Evolutionary conservation across 1,139 yeast species (phyloP).

Genomic region (Blastobotrys proliferans): DNA sequence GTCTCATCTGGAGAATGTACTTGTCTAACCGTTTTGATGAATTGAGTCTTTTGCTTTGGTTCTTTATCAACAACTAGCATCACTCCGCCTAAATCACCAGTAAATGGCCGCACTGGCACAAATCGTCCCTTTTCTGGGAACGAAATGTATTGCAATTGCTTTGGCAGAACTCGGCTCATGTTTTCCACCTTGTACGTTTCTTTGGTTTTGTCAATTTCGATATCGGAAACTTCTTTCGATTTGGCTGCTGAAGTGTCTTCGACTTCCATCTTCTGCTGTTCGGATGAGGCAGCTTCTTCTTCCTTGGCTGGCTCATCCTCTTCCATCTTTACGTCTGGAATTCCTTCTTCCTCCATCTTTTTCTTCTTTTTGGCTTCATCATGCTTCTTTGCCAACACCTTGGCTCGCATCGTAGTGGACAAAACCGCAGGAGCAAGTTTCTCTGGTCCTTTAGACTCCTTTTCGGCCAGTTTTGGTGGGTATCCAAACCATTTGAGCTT

Average conservation of each 20-base stretch:
- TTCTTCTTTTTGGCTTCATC: conserved; percentile 47
- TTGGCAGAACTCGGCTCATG: conserved; percentile 87
- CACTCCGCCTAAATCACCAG: conserved; percentile 70
- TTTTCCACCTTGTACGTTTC: conserved; percentile 58
- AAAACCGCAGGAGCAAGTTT: conserved; percentile 90
- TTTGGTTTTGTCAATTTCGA: conserved; percentile 43
- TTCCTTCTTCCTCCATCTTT: conserved; percentile 36
- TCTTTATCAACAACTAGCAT: conserved; percentile 68
- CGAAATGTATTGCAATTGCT: conserved; percentile 77
- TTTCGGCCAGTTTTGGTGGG: conserved; percentile 83
- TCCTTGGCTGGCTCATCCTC: conserved; percentile 20
- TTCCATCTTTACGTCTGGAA: conserved; percentile 1
- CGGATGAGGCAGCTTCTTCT: conserved; percentile 24
- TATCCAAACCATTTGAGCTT: conserved; percentile 78
- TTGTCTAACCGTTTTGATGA: conserved; percentile 84
- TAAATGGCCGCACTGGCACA: conserved; percentile 75
- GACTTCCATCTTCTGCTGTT: conserved; percentile 19
- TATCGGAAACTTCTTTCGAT: conserved; percentile 18
- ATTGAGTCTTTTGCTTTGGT: conserved; percentile 61
- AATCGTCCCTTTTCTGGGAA: conserved; percentile 64
- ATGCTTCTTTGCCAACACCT: conserved; percentile 81
- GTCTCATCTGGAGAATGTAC: conserved; percentile 43
- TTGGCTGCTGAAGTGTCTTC: conserved; percentile 18
- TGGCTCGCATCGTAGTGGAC: conserved; percentile 89
- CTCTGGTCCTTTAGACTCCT: conserved; percentile 79